Percentiles rank a stretch among this genome's conserved stretches.
Conservation (phyloP, 1,284 basidiomycete species). For the Tilletiopsis washingtonensis region DNA sequence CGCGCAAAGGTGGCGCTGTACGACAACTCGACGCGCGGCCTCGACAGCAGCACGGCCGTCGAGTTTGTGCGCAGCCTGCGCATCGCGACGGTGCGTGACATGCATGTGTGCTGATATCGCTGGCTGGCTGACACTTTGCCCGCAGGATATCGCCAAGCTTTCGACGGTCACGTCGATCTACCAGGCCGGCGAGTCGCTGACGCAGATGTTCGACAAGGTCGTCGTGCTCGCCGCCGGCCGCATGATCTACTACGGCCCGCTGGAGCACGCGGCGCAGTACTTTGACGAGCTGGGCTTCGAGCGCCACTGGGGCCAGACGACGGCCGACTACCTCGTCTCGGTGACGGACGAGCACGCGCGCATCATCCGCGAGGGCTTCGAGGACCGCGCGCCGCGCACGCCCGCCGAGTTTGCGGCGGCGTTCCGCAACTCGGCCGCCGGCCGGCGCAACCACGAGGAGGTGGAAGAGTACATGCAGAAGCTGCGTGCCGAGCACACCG, state of each 20-base stretch:
- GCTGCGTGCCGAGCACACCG: slow-evolving; percentile 6
- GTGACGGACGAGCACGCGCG: slow-evolving; percentile 50
- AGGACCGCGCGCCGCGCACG: slow-evolving; percentile 29
- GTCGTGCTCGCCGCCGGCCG: slow-evolving; percentile 43
- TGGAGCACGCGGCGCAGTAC: slow-evolving; percentile 22
- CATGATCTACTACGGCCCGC: slow-evolving; percentile 36
- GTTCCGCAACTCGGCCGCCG: slow-evolving; percentile 20
- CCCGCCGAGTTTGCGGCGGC: slow-evolving; percentile 29
- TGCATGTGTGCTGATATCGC: slow-evolving; percentile 4
- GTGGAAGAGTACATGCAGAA: slow-evolving; percentile 22
- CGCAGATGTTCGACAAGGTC: slow-evolving; percentile 39
- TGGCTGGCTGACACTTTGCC: too few relatives aligned
- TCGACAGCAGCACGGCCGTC: slow-evolving; percentile 35
- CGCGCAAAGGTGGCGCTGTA: slow-evolving; percentile 31
- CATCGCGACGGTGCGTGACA: slow-evolving; percentile 21
- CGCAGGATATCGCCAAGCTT: too few relatives aligned
- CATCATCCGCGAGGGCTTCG: slow-evolving; percentile 41
- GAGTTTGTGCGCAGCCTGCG: slow-evolving; percentile 36
- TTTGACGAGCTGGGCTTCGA: slow-evolving; percentile 45
- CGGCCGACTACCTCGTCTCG: slow-evolving; percentile 45
- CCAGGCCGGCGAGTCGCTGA: slow-evolving; percentile 36
- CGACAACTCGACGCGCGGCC: slow-evolving; percentile 40
- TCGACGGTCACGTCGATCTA: slow-evolving; percentile 34
- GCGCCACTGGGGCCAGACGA: slow-evolving; percentile 48
- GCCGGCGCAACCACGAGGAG: slow-evolving; percentile 17